Evolutionary conservation across 2,329 filamentous ascomycete species (phyloP).

Genomic region (Aspergillus fischeri): DNA sequence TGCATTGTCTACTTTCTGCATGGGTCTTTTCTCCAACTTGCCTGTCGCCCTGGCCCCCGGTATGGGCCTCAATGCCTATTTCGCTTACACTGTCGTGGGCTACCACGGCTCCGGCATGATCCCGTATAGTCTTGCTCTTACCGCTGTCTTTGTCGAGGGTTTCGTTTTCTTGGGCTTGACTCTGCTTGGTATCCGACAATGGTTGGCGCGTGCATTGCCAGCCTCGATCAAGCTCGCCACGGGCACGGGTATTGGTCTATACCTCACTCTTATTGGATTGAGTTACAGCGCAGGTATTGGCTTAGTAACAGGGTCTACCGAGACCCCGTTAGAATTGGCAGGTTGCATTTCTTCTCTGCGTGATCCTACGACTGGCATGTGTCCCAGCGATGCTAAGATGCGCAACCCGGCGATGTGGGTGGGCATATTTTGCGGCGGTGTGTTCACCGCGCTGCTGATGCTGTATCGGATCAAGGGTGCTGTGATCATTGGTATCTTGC

Average conservation of each 20-base stretch:
- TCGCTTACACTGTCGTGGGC: conserved; percentile 77
- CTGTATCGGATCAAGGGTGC: conserved; percentile 84
- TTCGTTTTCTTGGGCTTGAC: conserved; percentile 80
- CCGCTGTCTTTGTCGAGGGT: conserved; percentile 84
- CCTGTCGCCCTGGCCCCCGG: conserved; percentile 70
- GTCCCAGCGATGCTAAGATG: conserved; percentile 68
- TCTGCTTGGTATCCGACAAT: conserved; percentile 76
- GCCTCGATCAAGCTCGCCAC: conserved; percentile 82
- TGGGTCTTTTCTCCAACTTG: conserved; percentile 78
- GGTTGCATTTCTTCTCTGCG: conserved; percentile 60
- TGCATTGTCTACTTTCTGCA: conserved; percentile 72
- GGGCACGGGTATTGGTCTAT: conserved; percentile 79
- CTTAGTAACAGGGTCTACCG: conserved; percentile 63
- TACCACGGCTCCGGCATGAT: conserved; percentile 69
- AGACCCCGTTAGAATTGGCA: conserved; percentile 69
- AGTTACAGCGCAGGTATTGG: conserved; percentile 82
- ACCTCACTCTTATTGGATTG: conserved; percentile 61
- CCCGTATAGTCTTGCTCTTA: conserved; percentile 71
- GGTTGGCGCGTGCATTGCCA: conserved; percentile 80
- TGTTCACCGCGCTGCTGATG: conserved; percentile 75
- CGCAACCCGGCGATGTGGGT: conserved; percentile 80
- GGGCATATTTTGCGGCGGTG: conserved; percentile 79
- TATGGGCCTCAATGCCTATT: conserved; percentile 84
- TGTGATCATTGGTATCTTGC: conserved; percentile 75
- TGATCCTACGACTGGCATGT: conserved; percentile 47